phyloP scores from a whole-genome alignment of 1,284 basidiomycete genomes.

The Rhodotorula glutinis region DNA sequence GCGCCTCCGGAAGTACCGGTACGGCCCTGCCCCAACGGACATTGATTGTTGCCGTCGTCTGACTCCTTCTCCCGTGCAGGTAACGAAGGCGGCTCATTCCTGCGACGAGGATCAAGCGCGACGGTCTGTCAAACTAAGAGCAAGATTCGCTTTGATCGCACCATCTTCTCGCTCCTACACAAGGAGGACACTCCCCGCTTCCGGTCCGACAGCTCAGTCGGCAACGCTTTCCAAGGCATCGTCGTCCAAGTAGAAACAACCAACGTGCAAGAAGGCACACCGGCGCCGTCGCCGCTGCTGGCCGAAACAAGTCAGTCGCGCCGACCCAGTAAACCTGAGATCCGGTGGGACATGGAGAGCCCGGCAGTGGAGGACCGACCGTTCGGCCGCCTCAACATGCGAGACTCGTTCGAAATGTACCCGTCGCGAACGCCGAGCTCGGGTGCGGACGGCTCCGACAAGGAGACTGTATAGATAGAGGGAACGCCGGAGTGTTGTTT shows the following conservation, averaged over 20 bases:
- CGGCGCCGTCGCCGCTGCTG: background rate
- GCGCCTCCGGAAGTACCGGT: background rate
- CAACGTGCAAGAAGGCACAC: background rate
- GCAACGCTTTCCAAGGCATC: background rate
- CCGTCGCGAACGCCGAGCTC: background rate
- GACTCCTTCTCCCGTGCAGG: background rate
- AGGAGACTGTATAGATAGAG: background rate
- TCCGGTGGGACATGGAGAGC: background rate
- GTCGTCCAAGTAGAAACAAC: slow-evolving; percentile 17
- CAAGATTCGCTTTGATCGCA: background rate
- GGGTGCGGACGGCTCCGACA: background rate
- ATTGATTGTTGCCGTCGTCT: background rate
- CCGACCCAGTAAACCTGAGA: background rate
- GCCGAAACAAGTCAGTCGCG: background rate
- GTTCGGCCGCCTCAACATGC: background rate
- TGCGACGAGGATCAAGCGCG: background rate
- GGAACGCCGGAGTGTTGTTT: background rate
- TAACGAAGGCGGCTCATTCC: background rate
- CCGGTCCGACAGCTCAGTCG: background rate
- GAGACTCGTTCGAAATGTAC: background rate
- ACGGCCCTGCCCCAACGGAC: too few species aligned
- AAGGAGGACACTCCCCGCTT: too few species aligned
- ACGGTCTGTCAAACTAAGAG: background rate
- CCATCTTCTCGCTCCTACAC: background rate
- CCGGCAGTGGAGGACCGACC: background rate